Conservation (phyloP, 805 yeast genomes). For the Barnettozyma vustinii region DNA sequence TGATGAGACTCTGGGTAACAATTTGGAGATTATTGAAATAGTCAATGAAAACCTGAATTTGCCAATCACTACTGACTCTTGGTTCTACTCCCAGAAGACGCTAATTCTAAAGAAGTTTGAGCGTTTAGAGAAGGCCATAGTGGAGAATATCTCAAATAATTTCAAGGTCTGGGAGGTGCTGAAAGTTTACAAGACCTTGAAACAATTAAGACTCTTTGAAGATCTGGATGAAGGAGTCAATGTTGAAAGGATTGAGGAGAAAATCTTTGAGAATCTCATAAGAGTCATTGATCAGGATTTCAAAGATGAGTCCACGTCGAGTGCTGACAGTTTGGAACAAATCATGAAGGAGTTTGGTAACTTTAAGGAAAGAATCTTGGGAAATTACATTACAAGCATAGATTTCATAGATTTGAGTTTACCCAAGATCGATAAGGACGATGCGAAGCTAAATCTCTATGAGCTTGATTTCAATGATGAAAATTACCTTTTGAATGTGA, state of each 20-base stretch:
- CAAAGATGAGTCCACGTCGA: neutral
- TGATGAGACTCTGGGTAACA: constrained; percentile 4
- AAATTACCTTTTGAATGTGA: constrained; percentile 7
- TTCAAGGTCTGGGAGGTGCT: constrained; percentile 6
- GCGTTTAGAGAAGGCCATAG: neutral
- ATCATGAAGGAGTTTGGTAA: neutral
- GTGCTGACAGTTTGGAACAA: constrained; percentile 1
- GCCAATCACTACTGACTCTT: constrained; percentile 2
- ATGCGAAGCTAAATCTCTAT: constrained; percentile 7
- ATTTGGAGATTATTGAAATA: constrained; percentile 1
- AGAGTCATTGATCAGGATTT: neutral
- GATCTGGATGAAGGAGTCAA: neutral
- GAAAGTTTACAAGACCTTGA: constrained; percentile 6
- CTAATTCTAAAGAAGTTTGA: constrained; percentile 5
- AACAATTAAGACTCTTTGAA: neutral
- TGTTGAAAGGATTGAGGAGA: neutral
- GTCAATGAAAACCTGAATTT: constrained; percentile 1
- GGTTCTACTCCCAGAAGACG: constrained; percentile 1
- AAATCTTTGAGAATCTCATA: constrained; percentile 3
- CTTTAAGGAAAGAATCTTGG: neutral
- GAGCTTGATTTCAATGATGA: constrained; percentile 5
- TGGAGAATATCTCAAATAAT: neutral
- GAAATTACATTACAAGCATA: neutral
- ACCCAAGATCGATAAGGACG: neutral
- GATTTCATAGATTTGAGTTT: neutral